A percentile compares a stretch with the other conserved stretches of the same genome.
Conservation (phyloP, 2,329 filamentous ascomycete species). For the Penicillium sp. region DNA sequence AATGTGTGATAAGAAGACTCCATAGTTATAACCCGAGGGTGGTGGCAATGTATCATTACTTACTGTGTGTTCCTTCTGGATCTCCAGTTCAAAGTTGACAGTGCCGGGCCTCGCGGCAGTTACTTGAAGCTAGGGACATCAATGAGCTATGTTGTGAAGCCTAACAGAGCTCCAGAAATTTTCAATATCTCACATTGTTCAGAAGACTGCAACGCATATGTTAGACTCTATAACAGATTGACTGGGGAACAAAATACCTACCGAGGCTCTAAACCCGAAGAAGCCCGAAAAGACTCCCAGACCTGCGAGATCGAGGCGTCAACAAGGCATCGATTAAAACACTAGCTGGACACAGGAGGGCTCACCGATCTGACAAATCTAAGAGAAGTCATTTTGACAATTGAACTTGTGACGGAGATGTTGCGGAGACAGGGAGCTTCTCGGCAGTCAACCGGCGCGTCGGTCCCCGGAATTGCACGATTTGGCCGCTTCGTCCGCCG, state of each 20-base stretch:
- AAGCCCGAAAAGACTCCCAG: conserved; percentile 77
- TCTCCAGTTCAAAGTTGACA: conserved; percentile 64
- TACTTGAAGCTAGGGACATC: conserved; percentile 53
- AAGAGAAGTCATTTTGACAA: conserved; percentile 50
- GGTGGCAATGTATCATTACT: conserved; percentile 12
- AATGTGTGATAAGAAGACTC: not conserved
- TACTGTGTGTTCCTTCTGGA: conserved; percentile 65
- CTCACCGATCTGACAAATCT: conserved; percentile 65
- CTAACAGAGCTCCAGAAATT: not conserved
- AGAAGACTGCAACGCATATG: conserved; percentile 27
- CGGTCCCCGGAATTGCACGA: conserved; percentile 28
- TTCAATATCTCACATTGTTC: conserved; percentile 39
- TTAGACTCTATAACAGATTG: not conserved
- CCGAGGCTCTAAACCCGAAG: conserved; percentile 87
- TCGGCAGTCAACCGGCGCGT: conserved; percentile 18
- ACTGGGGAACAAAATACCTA: conserved; percentile 44
- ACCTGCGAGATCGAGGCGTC: conserved; percentile 55
- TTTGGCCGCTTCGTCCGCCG: conserved; percentile 30
- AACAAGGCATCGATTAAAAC: conserved; percentile 3
- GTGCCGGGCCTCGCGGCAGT: conserved; percentile 60
- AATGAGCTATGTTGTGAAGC: not conserved
- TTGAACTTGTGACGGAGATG: not conserved
- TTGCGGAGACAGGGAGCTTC: conserved; percentile 2
- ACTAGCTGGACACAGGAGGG: not conserved
- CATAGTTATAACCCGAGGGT: not conserved